phyloP scores from a whole-genome alignment of 2,329 filamentous ascomycete genomes.

The Botrytis galanthina region DNA sequence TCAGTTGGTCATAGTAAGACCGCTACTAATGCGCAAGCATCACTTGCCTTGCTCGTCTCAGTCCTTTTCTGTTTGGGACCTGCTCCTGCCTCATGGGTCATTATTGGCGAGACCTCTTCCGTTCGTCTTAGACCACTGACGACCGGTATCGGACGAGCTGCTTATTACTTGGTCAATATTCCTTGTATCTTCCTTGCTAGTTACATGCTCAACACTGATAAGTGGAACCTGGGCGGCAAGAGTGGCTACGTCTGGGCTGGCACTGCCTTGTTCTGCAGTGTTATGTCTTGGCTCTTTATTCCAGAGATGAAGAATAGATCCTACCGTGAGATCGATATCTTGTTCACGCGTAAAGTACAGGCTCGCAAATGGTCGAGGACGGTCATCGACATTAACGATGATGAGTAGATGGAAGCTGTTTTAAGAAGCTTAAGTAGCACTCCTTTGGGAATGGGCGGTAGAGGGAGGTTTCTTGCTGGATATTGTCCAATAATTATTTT shows the following conservation, averaged over 20 bases:
- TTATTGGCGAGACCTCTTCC: not conserved
- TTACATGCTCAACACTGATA: not conserved
- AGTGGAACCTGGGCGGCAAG: not conserved
- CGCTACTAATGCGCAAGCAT: not conserved
- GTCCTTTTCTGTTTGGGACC: not conserved
- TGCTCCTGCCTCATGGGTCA: not conserved
- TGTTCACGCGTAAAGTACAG: not conserved
- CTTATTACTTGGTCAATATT: not conserved
- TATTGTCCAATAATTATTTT: not conserved
- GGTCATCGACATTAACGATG: not conserved
- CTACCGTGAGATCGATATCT: not conserved
- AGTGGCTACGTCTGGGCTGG: not conserved
- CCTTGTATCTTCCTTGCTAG: not conserved
- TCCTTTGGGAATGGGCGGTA: not conserved
- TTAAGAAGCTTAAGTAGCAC: not conserved
- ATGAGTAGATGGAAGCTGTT: not conserved
- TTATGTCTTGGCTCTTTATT: not conserved
- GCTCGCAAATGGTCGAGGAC: not conserved
- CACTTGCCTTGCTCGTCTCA: not conserved
- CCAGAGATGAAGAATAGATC: not conserved
- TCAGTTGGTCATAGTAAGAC: not conserved
- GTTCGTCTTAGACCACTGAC: not conserved
- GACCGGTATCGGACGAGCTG: not conserved
- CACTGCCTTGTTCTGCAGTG: not conserved
- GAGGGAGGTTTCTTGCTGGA: not conserved